These are phyloP conservation scores for Cryphonectria parasitica DNA, from an alignment of 2,329 filamentous ascomycete genomes.

Conservation along the genomic window DNA sequence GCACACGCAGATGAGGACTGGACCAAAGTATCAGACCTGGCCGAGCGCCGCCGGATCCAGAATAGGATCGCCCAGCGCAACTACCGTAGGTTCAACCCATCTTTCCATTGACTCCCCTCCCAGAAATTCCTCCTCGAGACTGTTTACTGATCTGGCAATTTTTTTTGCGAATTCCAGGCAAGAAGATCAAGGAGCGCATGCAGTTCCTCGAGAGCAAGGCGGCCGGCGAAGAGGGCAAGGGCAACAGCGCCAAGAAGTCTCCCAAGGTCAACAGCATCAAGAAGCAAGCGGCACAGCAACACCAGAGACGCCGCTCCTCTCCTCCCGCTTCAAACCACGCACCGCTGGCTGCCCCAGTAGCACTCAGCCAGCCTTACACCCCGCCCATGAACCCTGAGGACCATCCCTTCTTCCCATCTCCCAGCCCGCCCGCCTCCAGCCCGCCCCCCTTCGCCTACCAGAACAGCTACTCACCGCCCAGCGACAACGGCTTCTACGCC, in stretches of 20 bases:
- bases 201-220: constrained; percentile 83
- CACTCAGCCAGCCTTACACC: constrained; percentile 60
- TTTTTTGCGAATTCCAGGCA: constrained; percentile 58
- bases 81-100: constrained; percentile 69
- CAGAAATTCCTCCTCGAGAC: constrained; percentile 26
- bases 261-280: constrained; percentile 49
- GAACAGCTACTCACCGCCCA: constrained; percentile 67
- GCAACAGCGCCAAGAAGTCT: constrained; percentile 47
- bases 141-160: background rate
- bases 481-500: constrained; percentile 51
- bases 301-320: constrained; percentile 31
- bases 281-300: constrained; percentile 34
- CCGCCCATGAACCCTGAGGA: constrained; percentile 65
- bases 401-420: constrained; percentile 65
- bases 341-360: constrained; percentile 41
- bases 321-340: constrained; percentile 36
- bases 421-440: constrained; percentile 30
- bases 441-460: constrained; percentile 70
- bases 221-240: constrained; percentile 48
- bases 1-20: constrained; percentile 97
- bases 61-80: constrained; percentile 98
- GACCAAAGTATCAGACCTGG: constrained; percentile 98
- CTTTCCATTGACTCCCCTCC: constrained; percentile 20
- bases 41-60: constrained; percentile 90
- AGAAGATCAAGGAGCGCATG: constrained; percentile 89